phyloP scores from a whole-genome alignment of 495 filamentous ascomycete genomes.

The Diplogelasinospora grovesii region DNA sequence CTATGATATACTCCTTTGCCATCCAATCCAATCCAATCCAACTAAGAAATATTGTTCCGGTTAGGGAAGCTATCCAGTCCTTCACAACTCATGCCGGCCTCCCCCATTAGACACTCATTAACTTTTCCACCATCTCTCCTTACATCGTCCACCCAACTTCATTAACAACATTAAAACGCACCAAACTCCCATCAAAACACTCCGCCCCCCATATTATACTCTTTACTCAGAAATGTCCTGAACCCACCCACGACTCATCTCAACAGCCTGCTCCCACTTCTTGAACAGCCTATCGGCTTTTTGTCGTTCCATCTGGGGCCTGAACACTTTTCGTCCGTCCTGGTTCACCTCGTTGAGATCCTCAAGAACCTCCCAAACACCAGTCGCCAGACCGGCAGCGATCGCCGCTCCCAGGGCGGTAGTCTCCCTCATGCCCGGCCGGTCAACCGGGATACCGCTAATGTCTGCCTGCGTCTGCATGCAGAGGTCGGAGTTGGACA shows the following conservation, averaged over 20 bases:
- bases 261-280: conserved; percentile 79
- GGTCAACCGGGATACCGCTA: conserved; percentile 78
- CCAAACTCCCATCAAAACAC: background rate
- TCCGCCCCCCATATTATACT: background rate
- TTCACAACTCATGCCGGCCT: no score
- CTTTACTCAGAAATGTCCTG: conserved; percentile 14
- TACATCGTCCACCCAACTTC: no score
- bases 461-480: conserved; percentile 97
- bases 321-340: conserved; percentile 66
- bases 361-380: conserved; percentile 71
- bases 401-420: conserved; percentile 92
- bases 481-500: conserved; percentile 88
- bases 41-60: no score
- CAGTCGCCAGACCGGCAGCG: conserved; percentile 81
- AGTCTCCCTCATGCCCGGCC: conserved; percentile 88
- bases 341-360: conserved; percentile 76
- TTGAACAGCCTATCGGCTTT: conserved; percentile 63
- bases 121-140: no score
- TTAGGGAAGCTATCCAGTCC: no score
- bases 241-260: conserved; percentile 86
- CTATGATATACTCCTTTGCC: no score
- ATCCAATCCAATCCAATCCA: no score
- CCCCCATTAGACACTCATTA: no score
- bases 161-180: no score
- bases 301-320: conserved; percentile 54